These are phyloP conservation scores for Pythium graminicola DNA, from an alignment of 352 stramenopile genomes.

Conservation along the genomic window DNA sequence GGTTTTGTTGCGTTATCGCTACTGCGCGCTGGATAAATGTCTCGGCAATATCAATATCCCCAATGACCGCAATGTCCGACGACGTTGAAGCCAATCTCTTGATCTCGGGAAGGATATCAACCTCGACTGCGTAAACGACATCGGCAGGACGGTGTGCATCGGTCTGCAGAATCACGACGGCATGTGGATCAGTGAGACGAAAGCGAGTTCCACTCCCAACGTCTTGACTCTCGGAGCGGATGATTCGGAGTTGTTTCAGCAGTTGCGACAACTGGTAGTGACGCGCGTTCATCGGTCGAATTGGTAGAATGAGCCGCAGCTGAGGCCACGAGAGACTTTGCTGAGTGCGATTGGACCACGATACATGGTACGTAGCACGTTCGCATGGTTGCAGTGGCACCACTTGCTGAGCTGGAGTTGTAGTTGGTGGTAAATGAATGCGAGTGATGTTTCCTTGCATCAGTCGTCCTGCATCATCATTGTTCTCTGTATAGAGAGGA, in stretches of 20 bases:
- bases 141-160: constrained; percentile 20
- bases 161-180: constrained; percentile 26
- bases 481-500: constrained; percentile 43
- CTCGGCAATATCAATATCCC: no score
- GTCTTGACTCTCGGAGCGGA: not conserved
- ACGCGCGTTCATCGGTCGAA: constrained; percentile 62
- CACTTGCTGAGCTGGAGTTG: not conserved
- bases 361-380: constrained; percentile 40
- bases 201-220: constrained; percentile 5
- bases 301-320: constrained; percentile 45
- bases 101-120: constrained; percentile 17
- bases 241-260: constrained; percentile 12
- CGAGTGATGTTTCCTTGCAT: constrained; percentile 32
- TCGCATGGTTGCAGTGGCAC: constrained; percentile 23
- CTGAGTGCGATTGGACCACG: constrained; percentile 43
- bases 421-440: constrained; percentile 4
- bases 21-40: constrained; percentile 36
- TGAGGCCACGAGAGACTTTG: constrained; percentile 44
- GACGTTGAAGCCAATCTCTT: not conserved
- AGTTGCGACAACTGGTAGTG: constrained; percentile 55
- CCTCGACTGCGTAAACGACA: constrained; percentile 39
- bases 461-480: constrained; percentile 13
- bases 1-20: constrained; percentile 31
- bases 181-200: constrained; percentile 27
- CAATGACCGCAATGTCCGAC: no score